A percentile compares a stretch with the other conserved stretches of the same genome.
Evolutionary conservation across 441 rosid genomes (phyloP).

Genomic region (Gossypium gossypioides): DNA sequence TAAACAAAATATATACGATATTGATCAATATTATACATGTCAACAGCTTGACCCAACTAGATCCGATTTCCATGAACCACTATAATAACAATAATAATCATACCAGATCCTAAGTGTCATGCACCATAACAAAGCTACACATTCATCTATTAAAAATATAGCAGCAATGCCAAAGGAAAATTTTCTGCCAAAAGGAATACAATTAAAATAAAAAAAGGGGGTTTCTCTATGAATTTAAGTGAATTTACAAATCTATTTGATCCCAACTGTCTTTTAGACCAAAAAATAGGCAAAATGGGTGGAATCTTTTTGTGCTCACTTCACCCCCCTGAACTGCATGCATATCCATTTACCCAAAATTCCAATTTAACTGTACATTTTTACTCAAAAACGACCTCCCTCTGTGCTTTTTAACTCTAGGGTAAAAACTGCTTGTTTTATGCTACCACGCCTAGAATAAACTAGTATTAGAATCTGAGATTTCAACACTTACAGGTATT

Average conservation of each 20-base stretch:
- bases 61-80: too few species aligned
- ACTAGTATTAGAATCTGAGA: not conserved
- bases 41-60: too few species aligned
- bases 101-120: not conserved
- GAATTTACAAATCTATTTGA: conserved; percentile 36
- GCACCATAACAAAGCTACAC: not conserved
- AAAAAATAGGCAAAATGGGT: conserved; percentile 11
- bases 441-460: not conserved
- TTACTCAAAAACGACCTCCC: not conserved
- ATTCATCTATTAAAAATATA: not conserved
- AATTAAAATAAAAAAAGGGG: not conserved
- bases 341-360: not conserved
- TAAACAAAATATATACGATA: too few species aligned
- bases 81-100: not conserved
- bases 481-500: not conserved
- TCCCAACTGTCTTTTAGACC: conserved; percentile 16
- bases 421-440: not conserved
- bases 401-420: not conserved
- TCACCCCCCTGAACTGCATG: conserved; percentile 8
- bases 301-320: conserved; percentile 9
- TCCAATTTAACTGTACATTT: not conserved
- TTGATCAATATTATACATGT: too few species aligned
- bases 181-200: not conserved
- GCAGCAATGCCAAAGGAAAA: not conserved
- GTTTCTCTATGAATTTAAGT: conserved; percentile 19